Evolutionary conservation across 225 moss, liverwort and hornwort species (phyloP), one percentile per base, ranked within the genome.

Genomic region (Pseudisothecium myosuroides): DNA sequence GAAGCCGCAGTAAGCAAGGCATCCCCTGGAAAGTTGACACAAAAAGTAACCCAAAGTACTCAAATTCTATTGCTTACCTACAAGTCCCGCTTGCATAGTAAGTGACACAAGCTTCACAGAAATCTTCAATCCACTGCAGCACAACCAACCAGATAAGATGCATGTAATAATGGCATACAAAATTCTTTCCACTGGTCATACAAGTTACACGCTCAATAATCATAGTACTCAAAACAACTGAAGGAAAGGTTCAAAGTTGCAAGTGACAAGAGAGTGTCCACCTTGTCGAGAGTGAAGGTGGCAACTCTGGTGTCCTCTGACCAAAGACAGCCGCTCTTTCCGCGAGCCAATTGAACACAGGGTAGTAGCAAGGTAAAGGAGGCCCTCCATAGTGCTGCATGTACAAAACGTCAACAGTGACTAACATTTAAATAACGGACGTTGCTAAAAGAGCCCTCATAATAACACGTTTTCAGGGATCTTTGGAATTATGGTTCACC

Each of bases 31-130:
- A 83, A 83, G 56, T 31, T 72, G 85, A 75, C 45, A 54, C 62
- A 61, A 54, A n/a, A 86, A 50, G 36, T 64, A 76, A 62, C 67
- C 64, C 61, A 52, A 68, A 75, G 47, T 81, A 88, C 27, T 69
- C 80, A 88, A 86, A 81, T 50, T 81, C 87, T 74, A 72, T 67
- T 83, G 76, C 96, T 95, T 92, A 98, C 98, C 98, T 88, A 98
- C 98, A 86, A 98, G 95, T 87, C 98, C 97, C 87, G 98, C 98
- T 92, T 97, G 97, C 92, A 98, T 97, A 89, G 92, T 94, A 16
- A 98, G 93, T 61, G 98, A 94, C 88, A 97, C 93, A 89, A 97
- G 95, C 94, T 95, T 98, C 93, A 98, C 98, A 68, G 94, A 98
- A 45, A 98, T 93, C 91, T 97, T 98, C 93, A 98, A 92, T 65